Evolutionary conservation across 345 rosid species (phyloP).

Genomic region (Citrus cavaleriei): DNA sequence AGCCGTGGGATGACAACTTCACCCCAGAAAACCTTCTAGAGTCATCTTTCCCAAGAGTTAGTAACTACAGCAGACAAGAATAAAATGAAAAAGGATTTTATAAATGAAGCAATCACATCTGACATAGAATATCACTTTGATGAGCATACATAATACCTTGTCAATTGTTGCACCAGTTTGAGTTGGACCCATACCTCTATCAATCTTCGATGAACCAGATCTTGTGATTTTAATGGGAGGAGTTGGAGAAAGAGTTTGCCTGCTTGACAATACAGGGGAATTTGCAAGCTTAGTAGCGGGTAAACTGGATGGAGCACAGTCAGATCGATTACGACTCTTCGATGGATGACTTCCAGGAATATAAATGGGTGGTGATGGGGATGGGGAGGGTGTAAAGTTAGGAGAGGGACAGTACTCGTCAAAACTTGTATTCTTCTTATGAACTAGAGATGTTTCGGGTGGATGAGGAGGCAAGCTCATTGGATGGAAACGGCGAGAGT

Average conservation of each 20-base stretch:
- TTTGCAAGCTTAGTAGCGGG: slow-evolving; percentile 37
- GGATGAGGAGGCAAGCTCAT: slow-evolving; percentile 57
- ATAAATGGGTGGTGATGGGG: slow-evolving; percentile 65
- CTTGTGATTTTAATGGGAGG: slow-evolving; percentile 48
- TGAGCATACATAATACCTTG: slow-evolving; percentile 50
- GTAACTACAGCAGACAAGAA: slow-evolving; percentile 33
- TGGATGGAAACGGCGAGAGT: slow-evolving; percentile 36
- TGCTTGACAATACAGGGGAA: slow-evolving; percentile 38
- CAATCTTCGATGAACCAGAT: slow-evolving; percentile 38
- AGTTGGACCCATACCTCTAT: slow-evolving; percentile 30
- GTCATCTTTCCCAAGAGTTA: slow-evolving; percentile 54
- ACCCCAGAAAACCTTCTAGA: slow-evolving; percentile 37
- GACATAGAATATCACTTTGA: background rate
- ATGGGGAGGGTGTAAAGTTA: slow-evolving; percentile 58
- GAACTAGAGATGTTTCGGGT: slow-evolving; percentile 42
- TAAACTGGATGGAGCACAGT: slow-evolving; percentile 84
- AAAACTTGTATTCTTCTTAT: slow-evolving; percentile 41
- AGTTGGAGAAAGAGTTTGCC: slow-evolving; percentile 55
- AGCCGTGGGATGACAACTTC: slow-evolving; percentile 49
- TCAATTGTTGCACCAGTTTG: slow-evolving; percentile 44
- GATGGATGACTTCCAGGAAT: slow-evolving; percentile 41
- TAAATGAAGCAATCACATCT: slow-evolving; percentile 1
- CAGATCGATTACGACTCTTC: slow-evolving; percentile 50
- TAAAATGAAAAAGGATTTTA: background rate
- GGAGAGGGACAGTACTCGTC: slow-evolving; percentile 66